These are phyloP conservation scores for Microsporum audouinii DNA, from an alignment of 2,329 filamentous ascomycete species.

Conservation along the genomic window DNA sequence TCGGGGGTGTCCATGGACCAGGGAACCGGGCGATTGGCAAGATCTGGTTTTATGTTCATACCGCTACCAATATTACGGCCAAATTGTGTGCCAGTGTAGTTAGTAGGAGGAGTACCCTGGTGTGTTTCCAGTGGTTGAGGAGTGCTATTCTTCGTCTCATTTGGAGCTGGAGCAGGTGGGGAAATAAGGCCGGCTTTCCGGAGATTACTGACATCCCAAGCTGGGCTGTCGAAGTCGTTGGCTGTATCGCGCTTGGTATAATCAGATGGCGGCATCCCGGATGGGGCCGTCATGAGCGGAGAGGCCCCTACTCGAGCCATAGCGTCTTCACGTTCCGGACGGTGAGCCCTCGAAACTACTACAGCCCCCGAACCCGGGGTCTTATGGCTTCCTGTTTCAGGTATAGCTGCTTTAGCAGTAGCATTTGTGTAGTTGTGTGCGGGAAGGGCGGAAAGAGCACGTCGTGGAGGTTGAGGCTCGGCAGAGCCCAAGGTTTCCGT, in stretches of 20 bases:
- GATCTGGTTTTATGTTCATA: neutral
- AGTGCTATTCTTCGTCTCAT: neutral
- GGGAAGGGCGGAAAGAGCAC: neutral
- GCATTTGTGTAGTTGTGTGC: neutral
- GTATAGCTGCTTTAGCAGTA: neutral
- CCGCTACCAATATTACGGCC: neutral
- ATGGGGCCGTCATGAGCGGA: neutral
- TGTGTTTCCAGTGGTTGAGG: neutral
- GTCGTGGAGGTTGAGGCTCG: neutral
- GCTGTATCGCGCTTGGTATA: neutral
- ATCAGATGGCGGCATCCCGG: neutral
- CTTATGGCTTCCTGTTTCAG: neutral
- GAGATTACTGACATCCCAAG: neutral
- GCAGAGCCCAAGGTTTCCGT: neutral
- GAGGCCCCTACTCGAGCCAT: neutral
- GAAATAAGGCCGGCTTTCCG: neutral
- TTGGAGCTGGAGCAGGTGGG: neutral
- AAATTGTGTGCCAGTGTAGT: neutral
- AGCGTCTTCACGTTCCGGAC: neutral
- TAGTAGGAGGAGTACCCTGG: neutral
- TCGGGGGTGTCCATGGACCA: neutral
- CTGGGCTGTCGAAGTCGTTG: neutral
- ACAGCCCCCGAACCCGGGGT: too few species aligned
- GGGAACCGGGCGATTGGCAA: neutral
- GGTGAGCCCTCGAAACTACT: neutral